Evolutionary conservation across 2,329 filamentous ascomycete genomes (phyloP).

Genomic region (Macrophomina pseudophaseolina): DNA sequence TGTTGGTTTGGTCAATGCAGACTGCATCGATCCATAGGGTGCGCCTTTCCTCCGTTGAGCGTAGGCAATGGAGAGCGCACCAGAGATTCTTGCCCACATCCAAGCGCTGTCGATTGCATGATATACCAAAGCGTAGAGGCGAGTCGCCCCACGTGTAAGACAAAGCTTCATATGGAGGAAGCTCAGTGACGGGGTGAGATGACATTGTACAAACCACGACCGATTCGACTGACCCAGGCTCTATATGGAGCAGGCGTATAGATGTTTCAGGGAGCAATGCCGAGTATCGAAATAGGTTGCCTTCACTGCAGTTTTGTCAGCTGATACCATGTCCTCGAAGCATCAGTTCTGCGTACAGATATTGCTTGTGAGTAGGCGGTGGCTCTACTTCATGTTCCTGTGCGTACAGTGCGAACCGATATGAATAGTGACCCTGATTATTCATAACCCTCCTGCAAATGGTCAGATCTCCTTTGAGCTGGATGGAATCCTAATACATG

Average conservation of each 20-base stretch:
- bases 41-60: not conserved
- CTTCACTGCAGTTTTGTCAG: not conserved
- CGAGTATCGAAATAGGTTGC: not conserved
- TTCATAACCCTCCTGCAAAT: not conserved
- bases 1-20: conserved; percentile 37
- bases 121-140: not conserved
- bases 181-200: not conserved
- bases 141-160: conserved; percentile 22
- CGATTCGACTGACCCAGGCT: not conserved
- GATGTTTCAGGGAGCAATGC: not conserved
- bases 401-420: not conserved
- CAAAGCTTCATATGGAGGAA: not conserved
- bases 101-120: not conserved
- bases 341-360: not conserved
- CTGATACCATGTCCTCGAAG: not conserved
- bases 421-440: not conserved
- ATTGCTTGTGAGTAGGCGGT: not conserved
- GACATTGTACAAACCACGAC: not conserved
- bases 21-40: conserved; percentile 38
- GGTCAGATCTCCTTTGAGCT: not conserved
- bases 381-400: not conserved
- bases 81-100: conserved; percentile 26
- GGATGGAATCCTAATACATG: not conserved
- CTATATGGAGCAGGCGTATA: not conserved
- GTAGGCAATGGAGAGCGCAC: conserved; percentile 27